Percentiles rank a stretch among this genome's conserved stretches.
These are phyloP conservation scores for Filosporella fistucella DNA, from an alignment of 495 filamentous ascomycete genomes.

Conservation along the genomic window DNA sequence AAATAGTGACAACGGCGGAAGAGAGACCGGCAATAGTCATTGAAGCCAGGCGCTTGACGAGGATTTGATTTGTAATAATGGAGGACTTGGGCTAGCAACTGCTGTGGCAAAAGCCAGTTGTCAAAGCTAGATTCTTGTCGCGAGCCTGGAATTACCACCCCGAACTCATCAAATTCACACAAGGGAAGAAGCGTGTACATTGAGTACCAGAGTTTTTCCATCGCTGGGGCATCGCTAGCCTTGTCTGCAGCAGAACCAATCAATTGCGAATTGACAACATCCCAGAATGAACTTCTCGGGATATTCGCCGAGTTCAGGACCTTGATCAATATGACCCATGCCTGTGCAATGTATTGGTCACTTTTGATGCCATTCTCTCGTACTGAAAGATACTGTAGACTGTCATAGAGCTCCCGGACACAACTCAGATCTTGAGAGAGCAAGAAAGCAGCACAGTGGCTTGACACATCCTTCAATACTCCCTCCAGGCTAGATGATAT, in stretches of 20 bases:
- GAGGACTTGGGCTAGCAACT: slow-evolving; percentile 60
- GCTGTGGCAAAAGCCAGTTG: slow-evolving; percentile 70
- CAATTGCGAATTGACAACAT: slow-evolving; percentile 46
- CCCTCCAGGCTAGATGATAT: slow-evolving; percentile 35
- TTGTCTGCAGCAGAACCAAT: slow-evolving; percentile 20
- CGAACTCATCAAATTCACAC: slow-evolving; percentile 66
- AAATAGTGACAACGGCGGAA: slow-evolving; percentile 76
- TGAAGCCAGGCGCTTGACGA: slow-evolving; percentile 60
- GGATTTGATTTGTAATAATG: slow-evolving; percentile 55
- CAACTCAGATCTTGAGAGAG: slow-evolving; percentile 41
- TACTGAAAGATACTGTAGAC: slow-evolving; percentile 45
- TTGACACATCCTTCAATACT: slow-evolving; percentile 32
- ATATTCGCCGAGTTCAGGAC: slow-evolving; percentile 44
- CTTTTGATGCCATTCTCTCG: slow-evolving; percentile 65
- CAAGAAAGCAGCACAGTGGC: slow-evolving; percentile 34
- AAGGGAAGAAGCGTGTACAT: slow-evolving; percentile 73
- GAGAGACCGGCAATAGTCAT: slow-evolving; percentile 71
- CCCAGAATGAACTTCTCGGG: slow-evolving; percentile 51
- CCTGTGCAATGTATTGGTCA: slow-evolving; percentile 51
- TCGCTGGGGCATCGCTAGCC: slow-evolving; percentile 43
- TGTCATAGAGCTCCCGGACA: slow-evolving; percentile 58
- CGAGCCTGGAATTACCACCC: slow-evolving; percentile 51
- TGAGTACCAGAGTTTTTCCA: slow-evolving; percentile 72
- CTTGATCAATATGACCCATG: slow-evolving; percentile 63
- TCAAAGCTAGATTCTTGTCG: slow-evolving; percentile 52